Conservation (phyloP, 768 basidiomycete species). For the Auricularia heimuer region DNA sequence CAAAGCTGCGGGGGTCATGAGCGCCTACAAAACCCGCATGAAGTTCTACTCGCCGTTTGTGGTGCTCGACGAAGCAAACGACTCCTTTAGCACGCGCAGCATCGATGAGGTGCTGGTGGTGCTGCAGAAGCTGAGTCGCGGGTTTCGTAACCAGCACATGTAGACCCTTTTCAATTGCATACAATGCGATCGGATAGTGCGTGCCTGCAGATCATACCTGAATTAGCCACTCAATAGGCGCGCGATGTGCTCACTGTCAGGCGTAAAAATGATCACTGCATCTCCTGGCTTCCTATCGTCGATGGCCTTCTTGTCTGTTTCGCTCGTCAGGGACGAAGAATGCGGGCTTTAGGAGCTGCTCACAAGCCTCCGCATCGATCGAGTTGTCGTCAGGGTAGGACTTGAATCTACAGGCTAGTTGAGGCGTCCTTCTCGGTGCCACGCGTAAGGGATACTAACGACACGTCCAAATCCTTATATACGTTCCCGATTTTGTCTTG, state of each 20-base stretch:
- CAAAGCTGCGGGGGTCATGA: conserved; percentile 39
- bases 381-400: conserved; percentile 64
- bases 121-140: conserved; percentile 73
- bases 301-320: conserved; percentile 69
- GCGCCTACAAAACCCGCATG: not conserved
- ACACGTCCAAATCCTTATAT: conserved; percentile 81
- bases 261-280: conserved; percentile 90
- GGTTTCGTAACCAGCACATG: conserved; percentile 93
- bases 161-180: conserved; percentile 75
- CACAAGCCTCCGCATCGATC: conserved; percentile 74
- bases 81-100: conserved; percentile 73
- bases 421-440: not conserved
- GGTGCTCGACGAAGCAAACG: conserved; percentile 90
- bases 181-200: conserved; percentile 75
- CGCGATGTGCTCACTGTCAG: conserved; percentile 52
- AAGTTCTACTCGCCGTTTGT: conserved; percentile 52
- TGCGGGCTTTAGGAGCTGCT: conserved; percentile 21
- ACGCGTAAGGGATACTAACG: conserved; percentile 36
- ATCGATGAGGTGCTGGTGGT: conserved; percentile 70
- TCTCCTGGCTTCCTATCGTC: conserved; percentile 68
- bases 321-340: conserved; percentile 2
- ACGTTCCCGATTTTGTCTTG: conserved; percentile 70
- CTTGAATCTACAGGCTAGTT: conserved; percentile 45
- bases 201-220: conserved; percentile 39
- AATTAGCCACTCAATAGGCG: not conserved